These are phyloP conservation scores for Suillus decipiens DNA, from an alignment of 768 basidiomycete species.

Conservation along the genomic window DNA sequence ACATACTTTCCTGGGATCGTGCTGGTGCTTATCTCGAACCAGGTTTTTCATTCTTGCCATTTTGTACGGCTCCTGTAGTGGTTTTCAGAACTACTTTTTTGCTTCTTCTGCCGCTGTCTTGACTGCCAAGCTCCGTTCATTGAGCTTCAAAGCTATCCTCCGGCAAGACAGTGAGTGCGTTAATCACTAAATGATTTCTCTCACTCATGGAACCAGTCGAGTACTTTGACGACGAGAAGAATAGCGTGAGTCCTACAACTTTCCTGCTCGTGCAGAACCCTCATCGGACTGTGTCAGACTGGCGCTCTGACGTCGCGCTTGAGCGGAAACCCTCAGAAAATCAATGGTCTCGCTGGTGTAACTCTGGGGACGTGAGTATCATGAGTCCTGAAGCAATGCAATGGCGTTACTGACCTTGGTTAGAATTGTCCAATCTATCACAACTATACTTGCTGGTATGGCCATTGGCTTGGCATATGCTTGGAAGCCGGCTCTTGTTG, in stretches of 20 bases:
- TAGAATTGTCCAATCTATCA: conserved; percentile 74
- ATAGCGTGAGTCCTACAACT: conserved; percentile 51
- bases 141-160: conserved; percentile 43
- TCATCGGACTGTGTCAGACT: conserved; percentile 43
- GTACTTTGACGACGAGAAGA: conserved; percentile 87
- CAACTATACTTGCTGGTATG: conserved; percentile 69
- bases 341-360: conserved; percentile 83
- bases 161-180: conserved; percentile 46
- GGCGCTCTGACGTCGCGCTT: conserved; percentile 79
- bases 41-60: conserved; percentile 39
- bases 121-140: conserved; percentile 38
- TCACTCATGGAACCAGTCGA: conserved; percentile 53
- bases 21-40: conserved; percentile 30
- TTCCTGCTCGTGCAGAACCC: conserved; percentile 12
- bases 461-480: conserved; percentile 77
- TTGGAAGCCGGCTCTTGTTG: conserved; percentile 81
- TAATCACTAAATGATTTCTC: conserved; percentile 20
- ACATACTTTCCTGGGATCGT: conserved; percentile 29
- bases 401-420: neutral
- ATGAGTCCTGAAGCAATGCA: neutral
- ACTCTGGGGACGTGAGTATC: conserved; percentile 74
- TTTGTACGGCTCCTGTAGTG: conserved; percentile 36
- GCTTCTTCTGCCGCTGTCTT: conserved; percentile 38
- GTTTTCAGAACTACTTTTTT: conserved; percentile 39
- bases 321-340: conserved; percentile 86